phyloP scores from a whole-genome alignment of 1,139 yeast genomes.

The Yamadazyma conglobata region DNA sequence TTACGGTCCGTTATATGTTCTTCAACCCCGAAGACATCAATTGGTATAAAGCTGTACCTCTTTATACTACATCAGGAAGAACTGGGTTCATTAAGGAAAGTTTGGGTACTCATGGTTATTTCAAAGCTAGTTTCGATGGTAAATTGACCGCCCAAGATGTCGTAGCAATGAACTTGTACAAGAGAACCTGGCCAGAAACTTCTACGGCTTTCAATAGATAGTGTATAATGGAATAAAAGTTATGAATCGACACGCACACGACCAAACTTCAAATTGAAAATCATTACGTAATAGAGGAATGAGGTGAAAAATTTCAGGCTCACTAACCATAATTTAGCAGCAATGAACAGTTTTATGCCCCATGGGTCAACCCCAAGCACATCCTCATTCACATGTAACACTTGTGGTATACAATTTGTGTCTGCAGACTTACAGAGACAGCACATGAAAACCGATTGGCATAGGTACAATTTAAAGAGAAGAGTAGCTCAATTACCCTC shows the following conservation, averaged over 20 bases:
- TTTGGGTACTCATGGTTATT: slow-evolving; percentile 97
- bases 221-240: slow-evolving; percentile 1
- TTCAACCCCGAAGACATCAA: slow-evolving; percentile 86
- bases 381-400: slow-evolving; percentile 69
- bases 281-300: too few relatives aligned
- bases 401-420: slow-evolving; percentile 77
- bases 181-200: slow-evolving; percentile 83
- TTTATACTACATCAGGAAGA: slow-evolving; percentile 89
- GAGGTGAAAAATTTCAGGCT: too few relatives aligned
- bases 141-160: slow-evolving; percentile 88
- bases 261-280: too few relatives aligned
- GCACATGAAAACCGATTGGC: slow-evolving; percentile 98
- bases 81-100: slow-evolving; percentile 92
- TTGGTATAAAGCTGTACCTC: slow-evolving; percentile 88
- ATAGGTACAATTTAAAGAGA: slow-evolving; percentile 85
- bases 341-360: slow-evolving; percentile 19
- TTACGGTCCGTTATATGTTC: slow-evolving; percentile 96
- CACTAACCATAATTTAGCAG: not conserved
- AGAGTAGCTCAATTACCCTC: slow-evolving; percentile 84
- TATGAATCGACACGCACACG: too few relatives aligned
- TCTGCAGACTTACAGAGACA: slow-evolving; percentile 77
- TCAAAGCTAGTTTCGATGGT: slow-evolving; percentile 93
- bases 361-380: slow-evolving; percentile 34
- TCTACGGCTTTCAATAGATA: slow-evolving; percentile 30
- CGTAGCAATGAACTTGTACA: slow-evolving; percentile 90